Conservation (phyloP, 306 rosid genomes). For the Quercus bicolor region DNA sequence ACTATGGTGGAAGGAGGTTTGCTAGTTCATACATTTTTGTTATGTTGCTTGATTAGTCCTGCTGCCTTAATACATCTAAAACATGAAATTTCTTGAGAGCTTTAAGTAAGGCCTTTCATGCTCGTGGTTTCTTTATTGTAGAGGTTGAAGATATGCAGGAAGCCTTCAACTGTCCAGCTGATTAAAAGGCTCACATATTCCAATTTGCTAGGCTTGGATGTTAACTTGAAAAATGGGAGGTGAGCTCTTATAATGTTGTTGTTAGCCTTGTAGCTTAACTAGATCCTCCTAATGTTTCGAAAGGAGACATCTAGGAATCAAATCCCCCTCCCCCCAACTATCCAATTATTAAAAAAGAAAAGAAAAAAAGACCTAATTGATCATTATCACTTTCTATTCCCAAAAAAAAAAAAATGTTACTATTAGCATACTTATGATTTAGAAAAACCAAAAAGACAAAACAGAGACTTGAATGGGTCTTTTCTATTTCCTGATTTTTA, state of each 20-base stretch:
- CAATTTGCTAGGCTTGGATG: conserved; percentile 83
- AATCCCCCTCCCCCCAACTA: too few species aligned
- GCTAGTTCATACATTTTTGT: neutral
- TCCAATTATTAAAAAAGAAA: too few species aligned
- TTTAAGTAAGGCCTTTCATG: conserved; percentile 17
- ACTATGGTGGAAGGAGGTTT: conserved; percentile 90
- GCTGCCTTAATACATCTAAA: neutral
- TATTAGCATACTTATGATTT: neutral
- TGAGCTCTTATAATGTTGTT: conserved; percentile 24
- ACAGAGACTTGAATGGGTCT: neutral
- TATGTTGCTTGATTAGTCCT: conserved; percentile 3
- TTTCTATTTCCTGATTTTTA: neutral
- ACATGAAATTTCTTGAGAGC: conserved; percentile 3
- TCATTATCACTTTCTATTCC: too few species aligned
- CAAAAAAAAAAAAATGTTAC: neutral
- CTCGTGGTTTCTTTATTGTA: conserved; percentile 28
- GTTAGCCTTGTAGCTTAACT: neutral
- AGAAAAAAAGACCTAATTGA: too few species aligned
- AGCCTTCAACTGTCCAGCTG: conserved; percentile 69
- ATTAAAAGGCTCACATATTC: conserved; percentile 73
- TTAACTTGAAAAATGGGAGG: conserved; percentile 78
- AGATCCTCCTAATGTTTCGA: too few species aligned
- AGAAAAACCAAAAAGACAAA: neutral
- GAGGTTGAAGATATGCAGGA: conserved; percentile 67
- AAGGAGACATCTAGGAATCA: too few species aligned